Conservation (phyloP, 2,329 filamentous ascomycete species). For the Monosporascus ibericus region DNA sequence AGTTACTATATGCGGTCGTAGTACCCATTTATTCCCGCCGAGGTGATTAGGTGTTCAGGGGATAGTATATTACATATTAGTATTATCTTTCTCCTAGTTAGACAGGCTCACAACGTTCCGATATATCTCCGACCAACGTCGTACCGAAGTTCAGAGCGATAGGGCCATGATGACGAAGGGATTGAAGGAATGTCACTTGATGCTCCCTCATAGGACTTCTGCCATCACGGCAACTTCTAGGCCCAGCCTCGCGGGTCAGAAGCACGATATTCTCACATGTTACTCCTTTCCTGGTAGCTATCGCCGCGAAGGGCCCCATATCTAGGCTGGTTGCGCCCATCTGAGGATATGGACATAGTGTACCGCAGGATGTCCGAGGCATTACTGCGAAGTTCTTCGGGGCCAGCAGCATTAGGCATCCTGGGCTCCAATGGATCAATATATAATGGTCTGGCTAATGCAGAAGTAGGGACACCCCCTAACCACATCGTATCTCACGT, state of each 20-base stretch:
- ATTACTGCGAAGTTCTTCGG: conserved; percentile 21
- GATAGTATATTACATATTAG: too few species aligned
- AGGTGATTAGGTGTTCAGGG: too few species aligned
- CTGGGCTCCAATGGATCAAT: conserved; percentile 24
- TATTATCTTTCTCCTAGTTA: too few species aligned
- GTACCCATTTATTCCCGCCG: too few species aligned
- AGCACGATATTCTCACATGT: conserved; percentile 34
- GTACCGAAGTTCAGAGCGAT: too few species aligned
- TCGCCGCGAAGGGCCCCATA: conserved; percentile 44
- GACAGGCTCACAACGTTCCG: too few species aligned
- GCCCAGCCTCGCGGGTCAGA: conserved; percentile 40
- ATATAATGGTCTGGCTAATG: conserved; percentile 26
- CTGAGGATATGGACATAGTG: conserved; percentile 41
- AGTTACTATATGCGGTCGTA: too few species aligned
- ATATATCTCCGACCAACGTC: too few species aligned
- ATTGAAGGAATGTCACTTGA: too few species aligned
- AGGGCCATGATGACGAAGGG: too few species aligned
- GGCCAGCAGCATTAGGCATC: conserved; percentile 24
- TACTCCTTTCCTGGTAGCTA: conserved; percentile 32
- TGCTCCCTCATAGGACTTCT: background rate
- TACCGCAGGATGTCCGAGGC: conserved; percentile 30
- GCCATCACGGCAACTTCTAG: conserved; percentile 38
- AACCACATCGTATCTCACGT: conserved; percentile 51
- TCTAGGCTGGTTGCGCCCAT: conserved; percentile 48
- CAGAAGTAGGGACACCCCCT: conserved; percentile 43